Evolutionary conservation across 805 yeast species (phyloP), one percentile per base, ranked within the genome.

Genomic region (Scheffersomyces amazonensis): DNA sequence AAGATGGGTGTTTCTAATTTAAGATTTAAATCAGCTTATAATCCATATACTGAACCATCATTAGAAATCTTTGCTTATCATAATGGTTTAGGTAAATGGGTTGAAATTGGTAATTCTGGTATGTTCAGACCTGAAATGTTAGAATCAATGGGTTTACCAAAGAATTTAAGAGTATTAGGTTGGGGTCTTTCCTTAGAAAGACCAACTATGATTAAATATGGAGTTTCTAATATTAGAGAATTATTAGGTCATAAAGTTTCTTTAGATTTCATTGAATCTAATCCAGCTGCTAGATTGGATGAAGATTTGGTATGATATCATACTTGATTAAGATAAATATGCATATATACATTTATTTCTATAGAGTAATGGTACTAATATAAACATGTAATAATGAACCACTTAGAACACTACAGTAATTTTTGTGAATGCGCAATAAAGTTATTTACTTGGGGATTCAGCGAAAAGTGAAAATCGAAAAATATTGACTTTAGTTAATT

Each of bases 101-200:
- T 93, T 46, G 99, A 93, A 74, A 91, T 93, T 56, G 99, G 99
- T 65, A 93, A 93, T 75, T 89, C 97, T 15, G 99, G 99, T 64
- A 85, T 93, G 96, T 93, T 93, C 77, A 83, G 99, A 70, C 99
- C 99, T 11, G 99, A 93, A 71, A 93, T 93, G 99, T 76, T 95
- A 61, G 96, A 89, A 70, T 72, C 96, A 32, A 91, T 93, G 98
- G 99, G 99, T 24, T 77, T 93, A 57, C 99, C 99, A 43, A 83
- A 83, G 71, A 85, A 87, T 60, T 66, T 95, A 71, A 78, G 97
- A 62, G 98, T 91, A 10, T 77, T 89, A 49, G 99, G 99, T 46
- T 93, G 95, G 89, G 99, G 99, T 57, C 75, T 93, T 54, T 85
- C 96, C 17, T 76, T 93, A 61, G 99, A 93, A 69, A 83, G 99